phyloP scores from a whole-genome alignment of 1,284 basidiomycete genomes.

The Exsudoporus floridanus region DNA sequence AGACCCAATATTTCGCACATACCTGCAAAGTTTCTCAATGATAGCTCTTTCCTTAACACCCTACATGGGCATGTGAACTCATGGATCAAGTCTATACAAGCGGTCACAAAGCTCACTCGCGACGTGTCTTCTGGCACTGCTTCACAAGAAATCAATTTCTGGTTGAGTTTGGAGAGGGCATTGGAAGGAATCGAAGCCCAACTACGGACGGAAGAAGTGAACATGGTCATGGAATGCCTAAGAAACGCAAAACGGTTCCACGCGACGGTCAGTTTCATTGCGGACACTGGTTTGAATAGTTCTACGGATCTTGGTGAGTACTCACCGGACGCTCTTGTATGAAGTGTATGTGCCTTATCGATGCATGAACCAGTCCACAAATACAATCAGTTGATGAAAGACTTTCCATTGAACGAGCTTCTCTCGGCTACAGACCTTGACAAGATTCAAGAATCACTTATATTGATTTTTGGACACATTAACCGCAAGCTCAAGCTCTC shows the following conservation, averaged over 20 bases:
- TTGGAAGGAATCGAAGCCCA: slow-evolving; percentile 93
- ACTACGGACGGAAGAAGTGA: slow-evolving; percentile 88
- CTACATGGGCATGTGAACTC: slow-evolving; percentile 93
- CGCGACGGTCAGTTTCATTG: slow-evolving; percentile 96
- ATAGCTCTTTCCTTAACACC: slow-evolving; percentile 91
- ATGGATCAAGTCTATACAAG: slow-evolving; percentile 98
- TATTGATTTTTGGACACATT: slow-evolving; percentile 89
- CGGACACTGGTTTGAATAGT: slow-evolving; percentile 95
- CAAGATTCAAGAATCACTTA: slow-evolving; percentile 88
- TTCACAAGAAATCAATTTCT: slow-evolving; percentile 99
- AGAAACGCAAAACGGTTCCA: slow-evolving; percentile 96
- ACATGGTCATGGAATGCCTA: slow-evolving; percentile 93
- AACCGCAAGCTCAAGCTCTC: slow-evolving; percentile 95
- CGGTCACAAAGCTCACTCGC: slow-evolving; percentile 89
- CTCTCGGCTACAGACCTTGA: slow-evolving; percentile 94
- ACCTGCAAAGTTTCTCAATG: slow-evolving; percentile 72
- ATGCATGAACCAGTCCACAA: slow-evolving; percentile 80
- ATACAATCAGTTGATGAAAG: slow-evolving; percentile 98
- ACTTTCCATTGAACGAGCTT: slow-evolving; percentile 96
- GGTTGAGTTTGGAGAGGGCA: slow-evolving; percentile 92
- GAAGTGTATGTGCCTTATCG: slow-evolving; percentile 5
- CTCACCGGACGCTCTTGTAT: neutral
- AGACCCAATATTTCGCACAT: slow-evolving; percentile 78
- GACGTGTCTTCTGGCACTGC: slow-evolving; percentile 96
- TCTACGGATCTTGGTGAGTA: slow-evolving; percentile 79